phyloP scores from a whole-genome alignment of 352 stramenopile genomes.

The Pythium periplocum region DNA sequence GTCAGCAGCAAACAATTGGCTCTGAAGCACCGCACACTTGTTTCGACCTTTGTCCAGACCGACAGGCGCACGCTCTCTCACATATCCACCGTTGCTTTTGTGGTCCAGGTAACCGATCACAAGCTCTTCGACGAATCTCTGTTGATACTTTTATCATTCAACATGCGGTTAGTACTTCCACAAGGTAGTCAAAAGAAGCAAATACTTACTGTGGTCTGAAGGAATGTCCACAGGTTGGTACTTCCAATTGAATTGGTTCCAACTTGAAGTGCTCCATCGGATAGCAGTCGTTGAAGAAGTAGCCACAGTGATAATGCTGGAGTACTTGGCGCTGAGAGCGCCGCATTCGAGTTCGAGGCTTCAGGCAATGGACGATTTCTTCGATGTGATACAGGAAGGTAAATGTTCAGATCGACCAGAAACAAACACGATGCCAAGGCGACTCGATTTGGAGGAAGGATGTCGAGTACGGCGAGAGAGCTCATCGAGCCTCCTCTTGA shows the following conservation, averaged over 20 bases:
- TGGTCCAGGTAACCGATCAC: constrained; percentile 9
- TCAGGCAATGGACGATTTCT: too few species aligned
- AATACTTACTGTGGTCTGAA: constrained; percentile 37
- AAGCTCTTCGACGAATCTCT: constrained; percentile 11
- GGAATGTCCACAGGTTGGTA: constrained; percentile 49
- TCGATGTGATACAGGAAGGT: constrained; percentile 59
- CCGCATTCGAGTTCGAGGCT: too few species aligned
- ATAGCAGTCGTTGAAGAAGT: constrained; percentile 38
- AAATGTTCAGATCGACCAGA: constrained; percentile 65
- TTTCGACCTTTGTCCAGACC: too few species aligned
- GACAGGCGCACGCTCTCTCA: constrained; percentile 11
- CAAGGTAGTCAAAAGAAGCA: background rate
- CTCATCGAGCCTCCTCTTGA: too few species aligned
- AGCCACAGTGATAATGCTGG: constrained; percentile 65
- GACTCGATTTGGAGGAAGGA: constrained; percentile 35
- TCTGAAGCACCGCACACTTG: background rate
- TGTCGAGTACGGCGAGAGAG: background rate
- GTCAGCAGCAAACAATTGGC: background rate
- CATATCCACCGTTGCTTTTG: constrained; percentile 11
- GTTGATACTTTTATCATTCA: constrained; percentile 11
- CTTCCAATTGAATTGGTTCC: constrained; percentile 8
- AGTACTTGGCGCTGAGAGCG: constrained; percentile 3
- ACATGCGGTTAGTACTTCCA: too few species aligned
- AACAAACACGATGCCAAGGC: constrained; percentile 56
- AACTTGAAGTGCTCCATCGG: constrained; percentile 12